Base-by-base conservation (phyloP, 2,329 filamentous ascomycete genomes). In the Clarireedia hainanense region DNA sequence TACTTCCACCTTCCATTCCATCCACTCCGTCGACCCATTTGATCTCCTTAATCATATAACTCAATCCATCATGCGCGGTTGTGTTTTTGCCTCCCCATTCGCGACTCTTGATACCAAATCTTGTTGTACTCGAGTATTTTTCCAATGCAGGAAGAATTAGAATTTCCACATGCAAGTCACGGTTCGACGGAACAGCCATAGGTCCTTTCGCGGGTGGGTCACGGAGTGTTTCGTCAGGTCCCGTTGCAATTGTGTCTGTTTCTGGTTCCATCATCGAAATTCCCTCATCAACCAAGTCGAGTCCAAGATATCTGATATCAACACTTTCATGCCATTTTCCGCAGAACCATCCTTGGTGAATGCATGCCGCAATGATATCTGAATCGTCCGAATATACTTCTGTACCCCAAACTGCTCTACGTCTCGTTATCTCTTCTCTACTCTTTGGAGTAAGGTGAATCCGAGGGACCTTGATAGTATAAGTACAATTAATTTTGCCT, bases 301-400 rank as follows among this genome's bases (percentile, higher is more conserved):
- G 70, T 17, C 80, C 80, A 10, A 95, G 76, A 71, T 92, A 75
- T 12, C 77, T 75, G 1, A 82, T 76, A 63, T 94, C 88, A 1
- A 94, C 80, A 37, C 89, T 86, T 6, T 91, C 84, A 4, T 83
- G 77, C 87, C 91, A 96, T 64, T 91, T 89, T 36, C 92, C 92
- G 43, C 86, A 84, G 63, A 99, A 87, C 84, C 91, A 97, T 3
- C 94, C 94, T 1, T 85, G 85, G 69, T 99, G 94, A 47, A 99
- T 92, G 58, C 91, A 92, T 2, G 92, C 91, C 0, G 91, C 92
- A 24, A 99, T 80, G 0, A 94, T 84, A 67, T 99, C 94, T 0
- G 91, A 96, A 71, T 99, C 94, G 64, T 99, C 94, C 0, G 91
- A 95, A 68, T 97, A 97, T 6, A 99, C 80, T 39, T 95, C 91